A percentile compares a stretch with the other conserved stretches of the same genome.
Evolutionary conservation across 2,329 filamentous ascomycete genomes (phyloP).

Genomic region (Calonectria pseudoreteaudii): DNA sequence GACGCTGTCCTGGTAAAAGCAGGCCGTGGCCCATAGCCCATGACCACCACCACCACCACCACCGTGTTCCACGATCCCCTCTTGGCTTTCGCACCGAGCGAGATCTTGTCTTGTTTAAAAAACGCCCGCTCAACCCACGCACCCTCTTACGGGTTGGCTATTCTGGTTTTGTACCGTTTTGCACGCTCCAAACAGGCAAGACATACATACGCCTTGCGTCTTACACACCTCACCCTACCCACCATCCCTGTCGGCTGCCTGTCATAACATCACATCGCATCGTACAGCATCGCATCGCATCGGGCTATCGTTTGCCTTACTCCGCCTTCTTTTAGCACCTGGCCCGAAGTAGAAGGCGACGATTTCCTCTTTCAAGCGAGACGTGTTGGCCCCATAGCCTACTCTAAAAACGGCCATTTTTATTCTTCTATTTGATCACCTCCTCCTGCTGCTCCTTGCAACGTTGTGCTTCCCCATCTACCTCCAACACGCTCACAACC

Average conservation of each 20-base stretch:
- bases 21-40: slow-evolving; percentile 18
- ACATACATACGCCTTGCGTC: slow-evolving; percentile 18
- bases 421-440: neutral
- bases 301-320: slow-evolving; percentile 25
- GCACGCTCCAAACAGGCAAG: slow-evolving; percentile 6
- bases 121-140: neutral
- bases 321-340: slow-evolving; percentile 24
- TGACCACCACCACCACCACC: slow-evolving; percentile 14
- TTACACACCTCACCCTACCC: slow-evolving; percentile 7
- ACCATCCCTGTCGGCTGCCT: slow-evolving; percentile 13
- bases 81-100: slow-evolving; percentile 13
- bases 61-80: slow-evolving; percentile 22
- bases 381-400: slow-evolving; percentile 26
- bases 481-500: slow-evolving; percentile 1
- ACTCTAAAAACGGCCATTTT: slow-evolving; percentile 13
- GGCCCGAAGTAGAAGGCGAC: slow-evolving; percentile 30
- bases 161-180: slow-evolving; percentile 4
- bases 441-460: neutral
- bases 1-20: slow-evolving; percentile 27
- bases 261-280: slow-evolving; percentile 36
- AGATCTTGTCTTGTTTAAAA: slow-evolving; percentile 16
- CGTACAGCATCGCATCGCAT: slow-evolving; percentile 27
- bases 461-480: neutral
- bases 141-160: slow-evolving; percentile 8
- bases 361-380: slow-evolving; percentile 29